Evolutionary conservation across 345 rosid genomes (phyloP), one percentile per base, ranked within the genome.

Genomic region (Lepidium africanum): DNA sequence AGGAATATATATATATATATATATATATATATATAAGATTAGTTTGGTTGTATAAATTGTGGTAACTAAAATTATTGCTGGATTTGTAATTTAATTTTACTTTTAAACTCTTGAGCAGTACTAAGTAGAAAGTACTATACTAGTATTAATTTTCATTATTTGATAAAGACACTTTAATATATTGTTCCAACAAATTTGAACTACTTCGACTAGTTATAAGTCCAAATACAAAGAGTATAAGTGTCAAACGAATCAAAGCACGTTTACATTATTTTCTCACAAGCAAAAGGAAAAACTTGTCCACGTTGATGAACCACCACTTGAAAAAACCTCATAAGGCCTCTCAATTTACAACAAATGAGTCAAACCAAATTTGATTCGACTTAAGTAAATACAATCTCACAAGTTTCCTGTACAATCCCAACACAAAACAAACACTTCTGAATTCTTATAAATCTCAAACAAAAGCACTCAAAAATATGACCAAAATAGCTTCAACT

Each of bases 231-330:
- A 8, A 62, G 39, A 43, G 5, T 14, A 52, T 8, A 55, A 53
- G 49, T 33, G 6, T 54, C 35, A 32, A 62, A 36, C 40, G 49
- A 54, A 71, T 54, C 7, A 66, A 41, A 50, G 9, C 19, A 15
- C 15, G 1, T 1, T 47, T 73, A 30, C n/a, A 4, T 66, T 66
- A 65, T 50, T 58, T 66, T 73, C 72, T 52, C 42, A 73, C 77
- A 15, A 59, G 72, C 49, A 43, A 59, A 42, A 52, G 54, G 63
- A 67, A 73, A 66, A 74, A 59, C 30, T 36, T 25, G 58, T 19
- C 68, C 63, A 60, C 73, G 27, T 60, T 67, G 77, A 74, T 74
- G 73, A 74, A 59, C 77, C 25, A 74, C 77, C 73, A 74, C 73
- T 74, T 16, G 73, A 65, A 74, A 27, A 67, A 3, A 6, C 33